Percentiles rank a stretch among this genome's conserved stretches.
phyloP scores from a whole-genome alignment of 108 stramenopile genomes.

The Cylindrotheca closterium region DNA sequence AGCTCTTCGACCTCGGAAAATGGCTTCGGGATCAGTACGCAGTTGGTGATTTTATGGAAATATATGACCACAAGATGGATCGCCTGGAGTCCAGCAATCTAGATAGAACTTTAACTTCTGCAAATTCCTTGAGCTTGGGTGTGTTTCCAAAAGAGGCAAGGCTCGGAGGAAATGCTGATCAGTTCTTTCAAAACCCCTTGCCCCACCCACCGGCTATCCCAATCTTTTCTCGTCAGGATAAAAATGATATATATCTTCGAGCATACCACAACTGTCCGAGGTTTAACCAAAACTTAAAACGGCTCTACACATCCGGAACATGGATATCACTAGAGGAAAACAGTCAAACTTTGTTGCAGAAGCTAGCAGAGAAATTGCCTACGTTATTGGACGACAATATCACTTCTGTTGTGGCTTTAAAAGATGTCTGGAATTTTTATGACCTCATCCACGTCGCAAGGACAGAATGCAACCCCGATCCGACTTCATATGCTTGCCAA shows the following conservation, averaged over 20 bases:
- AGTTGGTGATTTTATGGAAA: slow-evolving; percentile 4
- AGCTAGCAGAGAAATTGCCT: slow-evolving; percentile 30
- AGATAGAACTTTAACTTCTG: slow-evolving; percentile 47
- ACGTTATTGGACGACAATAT: slow-evolving; percentile 11
- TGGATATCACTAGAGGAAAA: slow-evolving; percentile 30
- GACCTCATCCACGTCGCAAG: slow-evolving; percentile 39
- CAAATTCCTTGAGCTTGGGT: slow-evolving; percentile 46
- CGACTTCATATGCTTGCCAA: slow-evolving; percentile 1
- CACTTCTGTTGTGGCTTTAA: slow-evolving; percentile 23
- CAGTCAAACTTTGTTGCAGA: slow-evolving; percentile 23
- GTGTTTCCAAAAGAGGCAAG: slow-evolving; percentile 26
- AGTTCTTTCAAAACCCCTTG: slow-evolving; percentile 4
- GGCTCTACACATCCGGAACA: slow-evolving; percentile 22
- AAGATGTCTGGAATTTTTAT: slow-evolving; percentile 43
- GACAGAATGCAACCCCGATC: slow-evolving; percentile 32
- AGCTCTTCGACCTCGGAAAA: slow-evolving; percentile 37
- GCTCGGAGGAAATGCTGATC: slow-evolving; percentile 14
- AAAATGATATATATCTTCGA: slow-evolving; percentile 41
- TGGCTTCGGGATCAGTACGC: slow-evolving; percentile 34
- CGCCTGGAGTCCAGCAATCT: slow-evolving; percentile 37
- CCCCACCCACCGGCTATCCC: slow-evolving; percentile 31
- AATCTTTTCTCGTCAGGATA: slow-evolving; percentile 14
- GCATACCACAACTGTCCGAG: slow-evolving; percentile 46
- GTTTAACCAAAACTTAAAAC: slow-evolving; percentile 16
- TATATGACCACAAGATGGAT: slow-evolving; percentile 21